phyloP scores from a whole-genome alignment of 129 eudicot genomes.

The Pulicaria dysenterica region DNA sequence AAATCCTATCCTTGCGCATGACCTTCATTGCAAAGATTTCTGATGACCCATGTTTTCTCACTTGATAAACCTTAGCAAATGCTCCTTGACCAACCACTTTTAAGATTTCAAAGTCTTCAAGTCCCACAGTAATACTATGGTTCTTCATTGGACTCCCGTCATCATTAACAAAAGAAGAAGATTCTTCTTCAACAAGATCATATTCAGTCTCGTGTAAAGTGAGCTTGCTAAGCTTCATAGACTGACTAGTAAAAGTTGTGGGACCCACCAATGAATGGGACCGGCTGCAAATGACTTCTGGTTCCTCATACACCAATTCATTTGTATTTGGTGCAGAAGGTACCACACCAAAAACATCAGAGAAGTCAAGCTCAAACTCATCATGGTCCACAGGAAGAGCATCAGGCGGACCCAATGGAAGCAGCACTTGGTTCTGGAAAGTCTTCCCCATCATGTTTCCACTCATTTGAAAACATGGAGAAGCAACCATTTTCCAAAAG shows the following conservation, averaged over 20 bases:
- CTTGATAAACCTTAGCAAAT: slow-evolving; percentile 85
- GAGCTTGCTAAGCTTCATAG: slow-evolving; percentile 46
- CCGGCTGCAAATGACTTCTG: slow-evolving; percentile 55
- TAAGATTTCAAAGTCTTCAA: slow-evolving; percentile 48
- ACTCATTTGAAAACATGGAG: slow-evolving; percentile 37
- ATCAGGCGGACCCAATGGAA: slow-evolving; percentile 38
- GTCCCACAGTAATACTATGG: slow-evolving; percentile 31
- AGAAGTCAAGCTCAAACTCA: slow-evolving; percentile 65
- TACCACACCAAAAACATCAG: slow-evolving; percentile 63
- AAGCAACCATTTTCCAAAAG: slow-evolving; percentile 54
- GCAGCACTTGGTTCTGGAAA: slow-evolving; percentile 34
- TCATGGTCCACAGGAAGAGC: slow-evolving; percentile 39
- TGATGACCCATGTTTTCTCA: slow-evolving; percentile 54
- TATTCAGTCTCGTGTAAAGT: slow-evolving; percentile 49
- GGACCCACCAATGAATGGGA: slow-evolving; percentile 78
- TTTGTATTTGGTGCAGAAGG: slow-evolving; percentile 35
- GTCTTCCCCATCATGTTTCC: slow-evolving; percentile 39
- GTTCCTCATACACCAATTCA: slow-evolving; percentile 51
- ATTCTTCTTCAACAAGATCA: slow-evolving; percentile 33
- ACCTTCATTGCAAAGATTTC: slow-evolving; percentile 92
- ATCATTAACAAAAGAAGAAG: slow-evolving; percentile 26
- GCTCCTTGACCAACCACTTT: slow-evolving; percentile 82
- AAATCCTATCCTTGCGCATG: slow-evolving; percentile 80
- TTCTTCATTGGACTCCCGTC: slow-evolving; percentile 21
- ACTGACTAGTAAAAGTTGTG: slow-evolving; percentile 40